phyloP scores from a whole-genome alignment of 2,329 filamentous ascomycete genomes.

The Lachnellula cervina region DNA sequence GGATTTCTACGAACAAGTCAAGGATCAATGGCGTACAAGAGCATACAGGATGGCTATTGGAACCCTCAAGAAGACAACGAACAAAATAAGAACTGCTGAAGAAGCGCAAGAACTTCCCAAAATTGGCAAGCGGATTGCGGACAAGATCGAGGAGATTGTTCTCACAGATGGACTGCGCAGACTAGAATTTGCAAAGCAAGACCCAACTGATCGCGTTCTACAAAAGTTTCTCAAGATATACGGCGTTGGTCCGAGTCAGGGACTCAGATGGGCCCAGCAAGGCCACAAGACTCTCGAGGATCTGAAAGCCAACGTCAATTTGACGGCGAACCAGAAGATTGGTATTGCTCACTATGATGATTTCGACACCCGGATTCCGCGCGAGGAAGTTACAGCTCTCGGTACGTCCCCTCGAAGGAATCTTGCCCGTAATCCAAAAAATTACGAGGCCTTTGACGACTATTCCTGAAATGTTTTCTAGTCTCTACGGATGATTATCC shows the following conservation, averaged over 20 bases:
- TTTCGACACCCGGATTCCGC: slow-evolving; percentile 72
- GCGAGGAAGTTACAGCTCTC: slow-evolving; percentile 67
- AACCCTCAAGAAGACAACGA: slow-evolving; percentile 62
- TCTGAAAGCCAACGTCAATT: slow-evolving; percentile 52
- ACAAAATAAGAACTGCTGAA: slow-evolving; percentile 61
- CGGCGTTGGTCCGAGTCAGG: slow-evolving; percentile 66
- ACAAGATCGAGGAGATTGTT: slow-evolving; percentile 87
- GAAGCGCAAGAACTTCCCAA: slow-evolving; percentile 64
- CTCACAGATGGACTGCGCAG: slow-evolving; percentile 65
- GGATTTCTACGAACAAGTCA: slow-evolving; percentile 68
- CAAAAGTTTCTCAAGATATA: slow-evolving; percentile 74
- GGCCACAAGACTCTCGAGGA: slow-evolving; percentile 74
- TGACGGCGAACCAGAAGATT: slow-evolving; percentile 66
- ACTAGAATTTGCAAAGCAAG: slow-evolving; percentile 64
- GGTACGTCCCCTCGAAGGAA: slow-evolving; percentile 33
- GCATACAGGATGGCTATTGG: slow-evolving; percentile 74
- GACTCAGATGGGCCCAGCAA: slow-evolving; percentile 69
- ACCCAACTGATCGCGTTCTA: slow-evolving; percentile 61
- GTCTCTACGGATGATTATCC: too few species aligned
- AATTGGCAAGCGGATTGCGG: slow-evolving; percentile 68
- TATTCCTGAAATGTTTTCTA: too few species aligned
- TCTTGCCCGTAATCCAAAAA: too few species aligned
- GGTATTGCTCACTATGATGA: slow-evolving; percentile 78
- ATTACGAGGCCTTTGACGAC: too few species aligned
- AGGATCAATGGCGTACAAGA: slow-evolving; percentile 70